Evolutionary conservation across 257 asterid species (phyloP).

Genomic region (Jacaranda copaia): DNA sequence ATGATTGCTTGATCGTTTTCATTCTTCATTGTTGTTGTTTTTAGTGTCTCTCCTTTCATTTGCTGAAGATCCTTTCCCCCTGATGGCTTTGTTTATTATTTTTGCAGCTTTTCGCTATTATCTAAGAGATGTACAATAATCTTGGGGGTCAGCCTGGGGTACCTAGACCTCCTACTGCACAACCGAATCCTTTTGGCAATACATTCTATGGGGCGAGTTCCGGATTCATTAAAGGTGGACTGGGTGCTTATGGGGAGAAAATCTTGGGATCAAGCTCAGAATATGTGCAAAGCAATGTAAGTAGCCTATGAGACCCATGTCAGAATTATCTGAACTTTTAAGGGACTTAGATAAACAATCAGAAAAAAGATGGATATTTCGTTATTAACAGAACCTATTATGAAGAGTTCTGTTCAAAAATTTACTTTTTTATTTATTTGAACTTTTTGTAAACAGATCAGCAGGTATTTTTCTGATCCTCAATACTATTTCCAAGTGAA

Average conservation of each 20-base stretch:
- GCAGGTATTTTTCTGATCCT: conserved; percentile 63
- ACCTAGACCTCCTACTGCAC: conserved; percentile 49
- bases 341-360: not conserved
- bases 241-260: conserved; percentile 66
- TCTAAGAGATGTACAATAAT: conserved; percentile 54
- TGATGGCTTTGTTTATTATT: not conserved
- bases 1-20: not conserved
- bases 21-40: not conserved
- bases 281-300: conserved; percentile 65
- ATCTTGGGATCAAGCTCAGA: conserved; percentile 64
- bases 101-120: conserved; percentile 30
- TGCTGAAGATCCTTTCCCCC: not conserved
- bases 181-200: conserved; percentile 54
- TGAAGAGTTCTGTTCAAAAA: not conserved
- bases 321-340: conserved; percentile 13
- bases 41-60: not conserved
- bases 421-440: conserved; percentile 10
- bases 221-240: conserved; percentile 57
- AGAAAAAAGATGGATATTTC: not conserved
- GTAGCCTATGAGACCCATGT: conserved; percentile 11
- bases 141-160: conserved; percentile 50
- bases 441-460: conserved; percentile 46
- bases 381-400: not conserved
- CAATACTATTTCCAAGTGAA: conserved; percentile 70
- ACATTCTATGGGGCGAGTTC: conserved; percentile 56